These are phyloP conservation scores for Paramecium octaurelia DNA, from an alignment of 73 alveolate genomes.

Conservation along the genomic window DNA sequence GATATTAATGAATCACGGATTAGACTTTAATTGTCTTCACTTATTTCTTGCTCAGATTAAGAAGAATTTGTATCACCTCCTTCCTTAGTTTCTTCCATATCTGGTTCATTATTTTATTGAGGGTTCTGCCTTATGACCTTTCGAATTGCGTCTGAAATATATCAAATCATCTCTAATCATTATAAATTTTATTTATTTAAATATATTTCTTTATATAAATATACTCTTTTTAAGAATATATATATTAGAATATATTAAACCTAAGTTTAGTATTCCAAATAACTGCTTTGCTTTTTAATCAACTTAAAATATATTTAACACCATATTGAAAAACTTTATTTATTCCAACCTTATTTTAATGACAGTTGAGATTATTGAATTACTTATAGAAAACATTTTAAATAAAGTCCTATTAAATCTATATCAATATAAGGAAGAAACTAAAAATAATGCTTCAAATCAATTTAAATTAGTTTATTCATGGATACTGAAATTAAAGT, in stretches of 20 bases:
- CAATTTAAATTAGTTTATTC: too few relatives aligned
- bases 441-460: too few relatives aligned
- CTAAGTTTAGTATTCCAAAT: neutral
- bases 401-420: too few relatives aligned
- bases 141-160: neutral
- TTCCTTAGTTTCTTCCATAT: neutral
- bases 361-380: too few relatives aligned
- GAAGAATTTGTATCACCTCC: neutral
- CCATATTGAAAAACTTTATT: too few relatives aligned
- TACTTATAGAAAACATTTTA: too few relatives aligned
- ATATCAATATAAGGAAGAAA: too few relatives aligned
- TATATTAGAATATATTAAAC: too few relatives aligned
- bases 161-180: neutral
- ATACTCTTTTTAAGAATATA: too few relatives aligned
- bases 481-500: too few relatives aligned
- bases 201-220: neutral
- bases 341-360: too few relatives aligned
- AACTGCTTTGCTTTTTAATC: neutral
- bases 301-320: too few relatives aligned
- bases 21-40: neutral
- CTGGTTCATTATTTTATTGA: neutral
- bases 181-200: neutral
- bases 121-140: neutral
- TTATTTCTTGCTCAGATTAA: neutral
- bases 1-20: neutral